phyloP scores from a whole-genome alignment of 148 eudicot species.

The Pharnaceum exiguum region DNA sequence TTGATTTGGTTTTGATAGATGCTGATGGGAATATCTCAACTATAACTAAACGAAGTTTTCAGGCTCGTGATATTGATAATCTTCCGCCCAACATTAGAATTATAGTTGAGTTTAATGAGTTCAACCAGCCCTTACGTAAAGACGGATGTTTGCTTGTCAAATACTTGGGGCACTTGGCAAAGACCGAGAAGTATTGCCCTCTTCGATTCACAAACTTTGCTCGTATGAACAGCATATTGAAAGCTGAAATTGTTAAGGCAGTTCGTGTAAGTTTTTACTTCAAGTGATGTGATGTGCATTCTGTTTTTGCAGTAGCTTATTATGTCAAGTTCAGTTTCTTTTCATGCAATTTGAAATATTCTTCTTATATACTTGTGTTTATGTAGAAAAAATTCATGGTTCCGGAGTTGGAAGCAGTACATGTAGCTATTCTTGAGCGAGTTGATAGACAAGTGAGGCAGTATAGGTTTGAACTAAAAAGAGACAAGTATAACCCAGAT shows the following conservation, averaged over 20 bases:
- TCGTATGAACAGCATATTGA: neutral
- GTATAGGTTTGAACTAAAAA: neutral
- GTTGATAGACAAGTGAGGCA: constrained; percentile 3
- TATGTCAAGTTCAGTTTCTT: neutral
- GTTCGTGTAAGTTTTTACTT: neutral
- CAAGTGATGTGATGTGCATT: neutral
- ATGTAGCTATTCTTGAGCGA: neutral
- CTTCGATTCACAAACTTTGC: neutral
- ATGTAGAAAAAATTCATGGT: neutral
- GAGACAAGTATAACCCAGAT: neutral
- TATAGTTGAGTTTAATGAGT: neutral
- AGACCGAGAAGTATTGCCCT: neutral
- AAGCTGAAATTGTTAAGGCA: neutral
- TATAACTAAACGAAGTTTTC: too few relatives aligned
- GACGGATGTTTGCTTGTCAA: neutral
- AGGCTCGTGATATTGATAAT: neutral
- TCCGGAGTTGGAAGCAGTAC: neutral
- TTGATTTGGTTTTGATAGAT: too few relatives aligned
- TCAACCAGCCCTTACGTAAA: neutral
- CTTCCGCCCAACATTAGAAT: neutral
- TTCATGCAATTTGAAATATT: neutral
- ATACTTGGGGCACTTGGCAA: neutral
- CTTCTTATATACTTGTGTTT: neutral
- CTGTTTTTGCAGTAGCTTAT: neutral
- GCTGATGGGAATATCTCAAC: too few relatives aligned